Conservation (phyloP, 352 stramenopile genomes). For the Phytophthora pinifolia region DNA sequence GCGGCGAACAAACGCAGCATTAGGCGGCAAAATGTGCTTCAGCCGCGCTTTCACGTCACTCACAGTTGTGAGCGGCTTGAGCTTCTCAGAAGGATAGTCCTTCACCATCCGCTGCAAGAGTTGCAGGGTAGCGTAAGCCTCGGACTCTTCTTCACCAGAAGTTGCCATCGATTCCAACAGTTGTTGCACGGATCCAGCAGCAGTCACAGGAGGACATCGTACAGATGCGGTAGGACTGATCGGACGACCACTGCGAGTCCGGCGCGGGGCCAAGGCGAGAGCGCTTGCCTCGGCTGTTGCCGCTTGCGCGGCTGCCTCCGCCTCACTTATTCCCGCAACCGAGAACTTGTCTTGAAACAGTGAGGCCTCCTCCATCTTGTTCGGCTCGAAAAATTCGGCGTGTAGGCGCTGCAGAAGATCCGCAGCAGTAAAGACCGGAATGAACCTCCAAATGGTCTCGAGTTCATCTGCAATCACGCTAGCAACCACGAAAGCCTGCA, state of each 20-base stretch:
- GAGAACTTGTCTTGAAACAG: constrained; percentile 77
- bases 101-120: constrained; percentile 64
- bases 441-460: constrained; percentile 71
- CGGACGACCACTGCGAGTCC: constrained; percentile 39
- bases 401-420: constrained; percentile 80
- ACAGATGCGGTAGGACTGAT: constrained; percentile 21
- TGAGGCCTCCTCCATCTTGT: constrained; percentile 54
- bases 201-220: constrained; percentile 2
- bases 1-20: constrained; percentile 69
- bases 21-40: constrained; percentile 44
- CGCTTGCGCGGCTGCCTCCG: constrained; percentile 1
- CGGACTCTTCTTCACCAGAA: constrained; percentile 33
- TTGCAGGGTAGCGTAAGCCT: constrained; percentile 52
- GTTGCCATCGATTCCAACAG: constrained; percentile 38
- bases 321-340: constrained; percentile 22
- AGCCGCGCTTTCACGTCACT: constrained; percentile 44
- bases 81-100: constrained; percentile 47
- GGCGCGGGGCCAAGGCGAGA: constrained; percentile 13
- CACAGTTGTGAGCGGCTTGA: constrained; percentile 52
- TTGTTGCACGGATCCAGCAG: constrained; percentile 24
- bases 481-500: constrained; percentile 81
- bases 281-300: constrained; percentile 8
- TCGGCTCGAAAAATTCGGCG: constrained; percentile 72
- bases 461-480: constrained; percentile 73
- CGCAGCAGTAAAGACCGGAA: constrained; percentile 79